These are phyloP conservation scores for Jaltomata sinuosa DNA, from an alignment of 257 asterid species.

Conservation along the genomic window DNA sequence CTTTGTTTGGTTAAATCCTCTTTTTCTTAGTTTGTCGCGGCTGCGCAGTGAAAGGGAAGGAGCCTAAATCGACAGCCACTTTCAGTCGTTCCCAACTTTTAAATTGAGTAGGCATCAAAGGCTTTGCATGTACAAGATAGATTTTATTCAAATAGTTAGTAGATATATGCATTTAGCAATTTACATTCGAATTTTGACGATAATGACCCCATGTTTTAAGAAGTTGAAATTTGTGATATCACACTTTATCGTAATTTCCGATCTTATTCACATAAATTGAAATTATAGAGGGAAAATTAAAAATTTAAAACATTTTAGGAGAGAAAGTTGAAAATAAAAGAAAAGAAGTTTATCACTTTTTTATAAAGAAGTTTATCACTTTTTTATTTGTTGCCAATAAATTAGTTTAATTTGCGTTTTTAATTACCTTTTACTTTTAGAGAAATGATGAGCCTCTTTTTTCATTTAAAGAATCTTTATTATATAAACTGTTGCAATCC, in stretches of 20 bases:
- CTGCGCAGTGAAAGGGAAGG: too few relatives aligned
- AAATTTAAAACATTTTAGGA: background rate
- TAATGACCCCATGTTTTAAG: background rate
- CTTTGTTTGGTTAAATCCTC: too few relatives aligned
- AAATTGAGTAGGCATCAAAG: too few relatives aligned
- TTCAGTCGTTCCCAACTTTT: too few relatives aligned
- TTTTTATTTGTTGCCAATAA: background rate
- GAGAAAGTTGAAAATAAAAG: background rate
- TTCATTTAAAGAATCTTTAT: background rate
- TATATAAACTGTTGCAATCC: background rate
- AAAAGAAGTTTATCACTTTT: too few relatives aligned
- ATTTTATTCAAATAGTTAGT: background rate
- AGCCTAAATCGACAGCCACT: too few relatives aligned
- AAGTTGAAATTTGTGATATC: background rate
- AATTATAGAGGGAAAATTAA: background rate
- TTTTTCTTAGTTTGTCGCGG: too few relatives aligned
- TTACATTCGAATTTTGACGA: background rate
- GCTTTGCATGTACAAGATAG: background rate
- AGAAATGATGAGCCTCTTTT: background rate
- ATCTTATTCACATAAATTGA: background rate
- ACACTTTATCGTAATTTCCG: background rate
- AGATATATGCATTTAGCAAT: background rate
- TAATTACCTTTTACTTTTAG: background rate
- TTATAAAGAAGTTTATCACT: background rate
- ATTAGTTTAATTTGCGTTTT: background rate